Evolutionary conservation across 768 basidiomycete species (phyloP), one percentile per base, ranked within the genome.

Genomic region (Amanita exitialis): DNA sequence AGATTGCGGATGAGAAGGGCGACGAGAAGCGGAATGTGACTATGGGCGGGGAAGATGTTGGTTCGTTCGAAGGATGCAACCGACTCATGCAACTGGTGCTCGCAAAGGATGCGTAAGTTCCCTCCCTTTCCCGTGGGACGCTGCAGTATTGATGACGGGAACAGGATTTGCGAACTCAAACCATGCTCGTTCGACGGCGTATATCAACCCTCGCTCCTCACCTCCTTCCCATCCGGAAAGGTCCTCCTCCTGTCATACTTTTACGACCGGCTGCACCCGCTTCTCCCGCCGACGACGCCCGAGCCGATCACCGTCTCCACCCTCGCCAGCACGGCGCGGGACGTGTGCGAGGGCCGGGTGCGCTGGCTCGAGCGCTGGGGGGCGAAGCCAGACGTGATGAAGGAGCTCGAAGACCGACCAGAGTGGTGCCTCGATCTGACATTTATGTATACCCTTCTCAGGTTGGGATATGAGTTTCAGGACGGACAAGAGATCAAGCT

Each of bases 141-240:
- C 6, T 8, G 1, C 37, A 32, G 37, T 55, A 4, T 45, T 27
- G 16, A 34, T 46, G 10, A 30, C 28, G 28, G 28, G 20, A n/a
- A 30, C 21, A 87, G 90, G 0, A 76, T 92, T 53, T 99, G 95
- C 65, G 82, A 89, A 58, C 72, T 86, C 54, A 89, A 93, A 60
- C 96, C 96, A 0, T 99, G 96, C 64, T 90, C 95, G 4, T 99
- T 99, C 71, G 83, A 90, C 60, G 96, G 96, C 10, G 91, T 96
- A 21, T 98, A 98, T 69, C 96, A 99, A 64, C 96, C 96, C 2
- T 86, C 87, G 12, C 73, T 98, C 21, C 71, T 87, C 52, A 88
- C 95, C 55, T 83, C 90, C 8, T 97, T 97, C 78, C 79, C 86
- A 1, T 67, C 73, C 8, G 95, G 95, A 53, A 83, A 83, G 60